These are phyloP conservation scores for Globisporangium carolinianum DNA, from an alignment of 352 stramenopile genomes.

Conservation along the genomic window DNA sequence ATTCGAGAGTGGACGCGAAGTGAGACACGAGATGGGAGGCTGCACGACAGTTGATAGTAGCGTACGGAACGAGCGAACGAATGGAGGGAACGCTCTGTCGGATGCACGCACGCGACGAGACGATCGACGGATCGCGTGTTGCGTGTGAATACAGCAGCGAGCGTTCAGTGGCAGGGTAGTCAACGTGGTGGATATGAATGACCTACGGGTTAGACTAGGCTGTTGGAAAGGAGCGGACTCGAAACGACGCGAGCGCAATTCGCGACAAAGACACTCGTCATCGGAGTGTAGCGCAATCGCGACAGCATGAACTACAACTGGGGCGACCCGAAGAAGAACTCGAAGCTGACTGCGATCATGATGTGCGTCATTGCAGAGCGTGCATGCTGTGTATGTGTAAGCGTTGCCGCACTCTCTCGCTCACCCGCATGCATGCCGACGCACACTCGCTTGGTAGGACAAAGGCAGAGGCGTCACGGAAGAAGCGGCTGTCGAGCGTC, in stretches of 20 bases:
- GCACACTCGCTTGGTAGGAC: conserved; percentile 23
- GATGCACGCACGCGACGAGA: too few species aligned
- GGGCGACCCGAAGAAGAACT: conserved; percentile 78
- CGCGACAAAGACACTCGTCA: not conserved
- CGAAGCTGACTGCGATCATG: conserved; percentile 55
- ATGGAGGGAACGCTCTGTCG: not conserved
- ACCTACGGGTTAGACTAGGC: not conserved
- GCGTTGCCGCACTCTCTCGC: not conserved
- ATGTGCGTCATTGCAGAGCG: conserved; percentile 35
- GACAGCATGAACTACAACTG: conserved; percentile 75
- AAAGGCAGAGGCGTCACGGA: conserved; percentile 57
- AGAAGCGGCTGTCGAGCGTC: conserved; percentile 63
- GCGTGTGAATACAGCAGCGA: not conserved
- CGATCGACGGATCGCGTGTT: not conserved
- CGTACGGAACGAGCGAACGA: not conserved
- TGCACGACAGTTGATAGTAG: not conserved
- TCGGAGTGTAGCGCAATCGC: not conserved
- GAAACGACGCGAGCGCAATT: not conserved
- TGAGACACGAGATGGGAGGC: not conserved
- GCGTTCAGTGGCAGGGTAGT: too few species aligned
- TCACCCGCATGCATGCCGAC: not conserved
- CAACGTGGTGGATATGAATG: too few species aligned
- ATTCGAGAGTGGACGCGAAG: not conserved
- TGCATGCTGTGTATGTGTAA: too few species aligned
- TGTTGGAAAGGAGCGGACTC: not conserved